Percentiles rank a stretch among this genome's conserved stretches.
These are phyloP conservation scores for Cytidiella melzeri DNA, from an alignment of 768 basidiomycete genomes.

Conservation along the genomic window DNA sequence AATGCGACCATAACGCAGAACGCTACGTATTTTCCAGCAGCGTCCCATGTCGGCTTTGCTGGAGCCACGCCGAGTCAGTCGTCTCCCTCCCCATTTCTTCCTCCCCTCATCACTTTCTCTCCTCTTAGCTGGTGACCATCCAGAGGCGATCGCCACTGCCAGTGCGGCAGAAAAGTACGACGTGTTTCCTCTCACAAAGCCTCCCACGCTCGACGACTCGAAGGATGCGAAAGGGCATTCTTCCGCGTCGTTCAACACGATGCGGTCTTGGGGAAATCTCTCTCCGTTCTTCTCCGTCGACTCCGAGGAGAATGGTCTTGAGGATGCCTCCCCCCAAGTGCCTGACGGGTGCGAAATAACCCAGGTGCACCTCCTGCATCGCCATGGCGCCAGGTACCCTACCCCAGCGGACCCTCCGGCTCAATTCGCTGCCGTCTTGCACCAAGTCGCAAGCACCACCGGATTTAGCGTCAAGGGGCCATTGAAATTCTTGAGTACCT, in stretches of 20 bases:
- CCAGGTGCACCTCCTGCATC: constrained; percentile 71
- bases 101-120: not conserved
- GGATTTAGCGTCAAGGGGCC: constrained; percentile 2
- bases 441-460: not conserved
- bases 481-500: constrained; percentile 21
- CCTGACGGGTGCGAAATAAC: constrained; percentile 66
- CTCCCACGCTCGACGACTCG: not conserved
- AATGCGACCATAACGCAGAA: not conserved
- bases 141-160: constrained; percentile 3
- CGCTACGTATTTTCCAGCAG: not conserved
- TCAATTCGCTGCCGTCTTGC: not conserved
- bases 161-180: not conserved
- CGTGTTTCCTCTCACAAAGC: not conserved
- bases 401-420: constrained; percentile 24
- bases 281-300: constrained; percentile 81
- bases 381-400: constrained; percentile 72
- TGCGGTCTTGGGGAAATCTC: constrained; percentile 77
- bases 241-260: constrained; percentile 44
- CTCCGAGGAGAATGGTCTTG: constrained; percentile 57
- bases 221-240: too few relatives aligned
- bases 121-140: constrained; percentile 2
- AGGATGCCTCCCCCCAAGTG: constrained; percentile 56
- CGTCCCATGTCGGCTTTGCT: constrained; percentile 2
- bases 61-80: constrained; percentile 5
- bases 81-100: not conserved